These are phyloP conservation scores for Epichloe sp. DNA, from an alignment of 2,329 filamentous ascomycete genomes.

Conservation along the genomic window DNA sequence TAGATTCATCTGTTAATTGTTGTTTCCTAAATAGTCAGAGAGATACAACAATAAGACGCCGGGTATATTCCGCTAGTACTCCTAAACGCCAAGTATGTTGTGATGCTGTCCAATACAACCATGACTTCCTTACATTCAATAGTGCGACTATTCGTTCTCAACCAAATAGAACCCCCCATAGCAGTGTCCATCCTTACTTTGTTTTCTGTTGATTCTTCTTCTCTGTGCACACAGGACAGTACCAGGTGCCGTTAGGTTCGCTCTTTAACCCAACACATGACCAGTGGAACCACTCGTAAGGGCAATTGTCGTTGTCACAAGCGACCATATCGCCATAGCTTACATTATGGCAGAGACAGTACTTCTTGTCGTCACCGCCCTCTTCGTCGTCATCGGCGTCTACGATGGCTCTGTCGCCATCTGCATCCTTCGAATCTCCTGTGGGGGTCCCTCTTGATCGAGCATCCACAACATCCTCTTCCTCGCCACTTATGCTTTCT, in stretches of 20 bases:
- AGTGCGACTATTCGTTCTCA: neutral
- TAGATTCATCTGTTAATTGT: neutral
- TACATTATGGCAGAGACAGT: slow-evolving; percentile 72
- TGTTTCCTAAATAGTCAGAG: neutral
- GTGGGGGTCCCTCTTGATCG: slow-evolving; percentile 20
- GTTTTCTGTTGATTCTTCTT: slow-evolving; percentile 33
- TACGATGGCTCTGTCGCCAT: slow-evolving; percentile 41
- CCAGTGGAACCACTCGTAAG: slow-evolving; percentile 84
- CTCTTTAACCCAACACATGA: slow-evolving; percentile 55
- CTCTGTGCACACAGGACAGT: slow-evolving; percentile 48
- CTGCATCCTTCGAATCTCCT: slow-evolving; percentile 24
- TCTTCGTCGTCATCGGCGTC: slow-evolving; percentile 50
- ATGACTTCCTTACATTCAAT: neutral
- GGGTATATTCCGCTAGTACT: neutral
- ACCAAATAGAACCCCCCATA: neutral
- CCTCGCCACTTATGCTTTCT: slow-evolving; percentile 39
- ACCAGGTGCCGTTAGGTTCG: slow-evolving; percentile 56
- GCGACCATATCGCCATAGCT: slow-evolving; percentile 83
- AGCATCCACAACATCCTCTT: slow-evolving; percentile 29
- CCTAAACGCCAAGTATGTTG: neutral
- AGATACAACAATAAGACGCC: neutral
- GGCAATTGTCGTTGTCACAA: slow-evolving; percentile 72
- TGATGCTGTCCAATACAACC: neutral
- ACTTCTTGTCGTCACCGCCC: slow-evolving; percentile 65
- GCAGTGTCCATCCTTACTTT: slow-evolving; percentile 11